Evolutionary conservation across 1,139 yeast genomes (phyloP).

Genomic region (Scheffersomyces parashehatae): DNA sequence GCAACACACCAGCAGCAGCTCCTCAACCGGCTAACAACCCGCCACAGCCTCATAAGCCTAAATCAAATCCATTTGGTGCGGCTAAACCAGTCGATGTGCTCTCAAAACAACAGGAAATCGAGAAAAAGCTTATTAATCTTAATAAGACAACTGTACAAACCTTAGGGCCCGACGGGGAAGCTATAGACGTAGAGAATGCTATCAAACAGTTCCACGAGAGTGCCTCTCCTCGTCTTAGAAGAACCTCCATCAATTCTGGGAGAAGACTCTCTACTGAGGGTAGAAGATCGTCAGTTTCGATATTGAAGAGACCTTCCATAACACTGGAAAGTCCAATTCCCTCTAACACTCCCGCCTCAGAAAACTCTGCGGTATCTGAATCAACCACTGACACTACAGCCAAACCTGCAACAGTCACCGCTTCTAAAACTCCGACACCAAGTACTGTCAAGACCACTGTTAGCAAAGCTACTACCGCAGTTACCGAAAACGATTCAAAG

Average conservation of each 20-base stretch:
- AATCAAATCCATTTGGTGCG: conserved; percentile 46
- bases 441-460: conserved; percentile 12
- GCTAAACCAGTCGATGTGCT: conserved; percentile 49
- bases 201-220: conserved; percentile 16
- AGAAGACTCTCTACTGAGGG: conserved; percentile 15
- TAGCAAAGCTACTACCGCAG: conserved; percentile 8
- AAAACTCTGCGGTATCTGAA: too few relatives aligned
- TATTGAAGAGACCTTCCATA: conserved; percentile 8
- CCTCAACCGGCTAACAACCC: not conserved
- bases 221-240: conserved; percentile 12
- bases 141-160: conserved; percentile 63
- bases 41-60: conserved; percentile 23
- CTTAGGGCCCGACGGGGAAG: conserved; percentile 31
- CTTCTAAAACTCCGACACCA: conserved; percentile 5
- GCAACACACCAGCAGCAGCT: conserved; percentile 6
- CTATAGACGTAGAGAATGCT: conserved; percentile 16
- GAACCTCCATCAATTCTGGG: conserved; percentile 11
- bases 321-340: conserved; percentile 1
- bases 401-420: conserved; percentile 8
- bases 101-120: conserved; percentile 43
- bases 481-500: conserved; percentile 6
- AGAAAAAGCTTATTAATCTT: conserved; percentile 46
- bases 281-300: conserved; percentile 21
- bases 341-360: conserved; percentile 5
- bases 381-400: conserved; percentile 11